These are phyloP conservation scores for Fusarium penzigii DNA, from an alignment of 2,329 filamentous ascomycete genomes.

Conservation along the genomic window DNA sequence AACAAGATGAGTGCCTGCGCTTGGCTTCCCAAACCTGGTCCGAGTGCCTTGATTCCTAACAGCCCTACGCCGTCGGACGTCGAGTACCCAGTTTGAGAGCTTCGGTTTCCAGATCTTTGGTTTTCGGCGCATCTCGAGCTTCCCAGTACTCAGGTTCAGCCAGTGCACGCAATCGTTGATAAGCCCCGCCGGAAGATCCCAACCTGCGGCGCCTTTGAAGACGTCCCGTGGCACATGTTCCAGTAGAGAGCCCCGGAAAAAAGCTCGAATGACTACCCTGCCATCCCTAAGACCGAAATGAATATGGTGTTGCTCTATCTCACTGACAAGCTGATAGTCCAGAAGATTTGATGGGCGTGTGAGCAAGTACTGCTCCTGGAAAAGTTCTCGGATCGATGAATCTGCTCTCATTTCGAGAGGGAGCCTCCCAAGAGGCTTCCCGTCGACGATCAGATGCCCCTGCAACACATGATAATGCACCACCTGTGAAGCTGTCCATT, in stretches of 20 bases:
- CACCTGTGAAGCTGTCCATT: slow-evolving; percentile 13
- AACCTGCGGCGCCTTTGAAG: slow-evolving; percentile 29
- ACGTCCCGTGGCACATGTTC: slow-evolving; percentile 36
- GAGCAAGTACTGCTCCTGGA: slow-evolving; percentile 52
- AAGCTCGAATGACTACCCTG: slow-evolving; percentile 45
- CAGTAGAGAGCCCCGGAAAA: slow-evolving; percentile 15
- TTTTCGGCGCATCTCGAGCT: slow-evolving; percentile 53
- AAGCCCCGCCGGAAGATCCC: slow-evolving; percentile 54
- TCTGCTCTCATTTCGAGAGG: slow-evolving; percentile 51
- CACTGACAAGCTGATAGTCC: slow-evolving; percentile 44
- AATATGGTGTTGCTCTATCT: slow-evolving; percentile 33
- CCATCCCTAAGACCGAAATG: slow-evolving; percentile 54
- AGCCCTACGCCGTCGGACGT: slow-evolving; percentile 26
- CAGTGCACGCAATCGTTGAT: slow-evolving; percentile 59
- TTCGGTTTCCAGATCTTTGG: slow-evolving; percentile 33
- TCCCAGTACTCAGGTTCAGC: slow-evolving; percentile 46
- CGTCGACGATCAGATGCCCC: slow-evolving; percentile 39
- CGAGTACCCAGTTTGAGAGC: slow-evolving; percentile 35
- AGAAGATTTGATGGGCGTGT: slow-evolving; percentile 57
- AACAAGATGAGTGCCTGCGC: slow-evolving; percentile 37
- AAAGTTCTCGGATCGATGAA: slow-evolving; percentile 47
- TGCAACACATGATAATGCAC: slow-evolving; percentile 37
- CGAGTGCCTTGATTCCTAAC: slow-evolving; percentile 12
- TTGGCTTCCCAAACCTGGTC: neutral
- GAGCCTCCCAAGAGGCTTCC: slow-evolving; percentile 43